phyloP scores from a whole-genome alignment of 164 flowering plant genomes.

The Magnolia kwangsiensis region DNA sequence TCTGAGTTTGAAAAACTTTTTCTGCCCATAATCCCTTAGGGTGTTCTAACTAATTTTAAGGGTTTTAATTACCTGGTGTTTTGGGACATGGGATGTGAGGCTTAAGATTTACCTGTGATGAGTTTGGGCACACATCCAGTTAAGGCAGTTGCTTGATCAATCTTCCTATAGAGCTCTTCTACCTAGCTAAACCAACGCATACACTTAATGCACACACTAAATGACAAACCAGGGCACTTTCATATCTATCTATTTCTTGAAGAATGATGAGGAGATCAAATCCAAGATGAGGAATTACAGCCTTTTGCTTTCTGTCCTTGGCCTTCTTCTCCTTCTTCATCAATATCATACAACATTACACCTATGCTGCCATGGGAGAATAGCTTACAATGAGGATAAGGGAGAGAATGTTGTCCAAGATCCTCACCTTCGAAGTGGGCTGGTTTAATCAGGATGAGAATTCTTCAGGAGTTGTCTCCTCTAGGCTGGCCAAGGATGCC shows the following conservation, averaged over 20 bases:
- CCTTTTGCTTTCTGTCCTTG: conserved; percentile 13
- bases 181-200: too few species aligned
- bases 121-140: too few species aligned
- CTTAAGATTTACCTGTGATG: too few species aligned
- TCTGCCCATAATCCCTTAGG: too few species aligned
- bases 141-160: too few species aligned
- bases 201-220: too few species aligned
- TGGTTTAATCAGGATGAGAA: conserved; percentile 42
- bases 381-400: conserved; percentile 27
- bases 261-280: conserved; percentile 15
- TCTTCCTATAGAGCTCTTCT: too few species aligned
- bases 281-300: conserved; percentile 18
- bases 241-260: conserved; percentile 22
- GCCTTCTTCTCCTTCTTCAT: conserved; percentile 17
- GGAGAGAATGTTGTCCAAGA: conserved; percentile 22
- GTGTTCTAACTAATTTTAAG: too few species aligned
- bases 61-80: too few species aligned
- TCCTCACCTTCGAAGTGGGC: conserved; percentile 28
- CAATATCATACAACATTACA: conserved; percentile 32
- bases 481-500: conserved; percentile 30
- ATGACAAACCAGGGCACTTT: too few species aligned
- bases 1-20: too few species aligned
- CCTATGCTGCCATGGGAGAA: conserved; percentile 30
- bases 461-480: conserved; percentile 22
- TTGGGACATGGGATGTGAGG: too few species aligned